Base-by-base conservation (phyloP, 1,284 basidiomycete genomes). In the Lentinula novae-zelandiae region DNA sequence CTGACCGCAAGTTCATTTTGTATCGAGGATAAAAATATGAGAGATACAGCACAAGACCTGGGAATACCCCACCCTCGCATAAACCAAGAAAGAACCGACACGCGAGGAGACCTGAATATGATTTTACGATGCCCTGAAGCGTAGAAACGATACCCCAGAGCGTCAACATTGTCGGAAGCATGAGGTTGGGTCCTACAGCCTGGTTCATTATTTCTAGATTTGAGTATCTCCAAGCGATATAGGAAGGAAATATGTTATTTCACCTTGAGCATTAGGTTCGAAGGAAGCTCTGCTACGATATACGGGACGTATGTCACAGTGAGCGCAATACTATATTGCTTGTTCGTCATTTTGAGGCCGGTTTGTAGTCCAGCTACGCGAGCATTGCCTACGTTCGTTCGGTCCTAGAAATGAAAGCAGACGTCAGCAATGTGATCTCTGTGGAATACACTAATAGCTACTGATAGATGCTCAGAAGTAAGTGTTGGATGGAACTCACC, bases 31-130 rank as follows among this genome's bases (percentile, higher is more conserved):
- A 85, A 72, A 89, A 82, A 63, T 73, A 80, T 1, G 77, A 85
- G 39, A 81, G 77, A 67, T 85, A 87, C 3, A 87, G 73, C 27
- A 81, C 78, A 39, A 86, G 76, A 0, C 83, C 84, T 13, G 86
- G 85, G 59, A 85, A 81, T n/a, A 87, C 76, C 38, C 83, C 82
- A 50, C 85, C 87, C 76, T 89, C 85, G 46, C 83, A 66, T 13
- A 87, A 68, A 4, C 87, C 87, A 13, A 89, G 73, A 70, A 89
- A 86, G 72, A 89, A 86, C 1, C 88, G 80, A 52, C 82, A 82
- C 1, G 76, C 80, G 8, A 88, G 73, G 0, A 90, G 75, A 7
- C 82, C 82, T 1, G 71, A 63, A 64, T 86, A 86, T 31, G 69
- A 76, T 31, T 70, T 74, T 1, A 89, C 83, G 5, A 82, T 67